These are phyloP conservation scores for Amphibolis antarctica DNA, from an alignment of 106 monocot species.

Conservation along the genomic window DNA sequence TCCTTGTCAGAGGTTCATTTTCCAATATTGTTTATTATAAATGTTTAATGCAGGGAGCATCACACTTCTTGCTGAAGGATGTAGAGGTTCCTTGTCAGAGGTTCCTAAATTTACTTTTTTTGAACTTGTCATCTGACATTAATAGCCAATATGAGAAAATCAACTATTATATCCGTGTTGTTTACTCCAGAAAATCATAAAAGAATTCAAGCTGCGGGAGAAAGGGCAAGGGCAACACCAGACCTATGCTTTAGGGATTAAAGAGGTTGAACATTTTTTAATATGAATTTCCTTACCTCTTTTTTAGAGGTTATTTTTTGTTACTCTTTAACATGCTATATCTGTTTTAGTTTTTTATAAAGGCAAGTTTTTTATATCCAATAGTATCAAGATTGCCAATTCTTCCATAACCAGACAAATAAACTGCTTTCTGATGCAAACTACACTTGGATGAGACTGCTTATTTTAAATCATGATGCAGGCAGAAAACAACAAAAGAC, in stretches of 20 bases:
- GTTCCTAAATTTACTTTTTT: conserved; percentile 16
- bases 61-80: conserved; percentile 98
- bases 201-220: conserved; percentile 57
- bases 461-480: too few species aligned
- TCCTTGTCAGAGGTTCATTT: too few species aligned
- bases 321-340: not conserved
- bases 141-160: not conserved
- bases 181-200: conserved; percentile 74
- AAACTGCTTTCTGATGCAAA: too few species aligned
- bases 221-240: conserved; percentile 84
- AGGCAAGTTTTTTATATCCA: too few species aligned
- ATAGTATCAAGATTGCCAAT: too few species aligned
- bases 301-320: not conserved
- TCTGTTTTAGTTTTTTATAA: not conserved
- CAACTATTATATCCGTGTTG: not conserved
- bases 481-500: too few species aligned
- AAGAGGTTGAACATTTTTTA: conserved; percentile 60
- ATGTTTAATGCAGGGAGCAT: conserved; percentile 52
- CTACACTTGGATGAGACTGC: too few species aligned
- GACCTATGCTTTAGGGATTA: conserved; percentile 94
- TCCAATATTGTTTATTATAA: not conserved
- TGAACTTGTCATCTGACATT: not conserved
- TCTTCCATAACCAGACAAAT: too few species aligned
- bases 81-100: conserved; percentile 97
- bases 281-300: not conserved